Conservation (phyloP, 495 filamentous ascomycete genomes). For the Monascus purpureus region DNA sequence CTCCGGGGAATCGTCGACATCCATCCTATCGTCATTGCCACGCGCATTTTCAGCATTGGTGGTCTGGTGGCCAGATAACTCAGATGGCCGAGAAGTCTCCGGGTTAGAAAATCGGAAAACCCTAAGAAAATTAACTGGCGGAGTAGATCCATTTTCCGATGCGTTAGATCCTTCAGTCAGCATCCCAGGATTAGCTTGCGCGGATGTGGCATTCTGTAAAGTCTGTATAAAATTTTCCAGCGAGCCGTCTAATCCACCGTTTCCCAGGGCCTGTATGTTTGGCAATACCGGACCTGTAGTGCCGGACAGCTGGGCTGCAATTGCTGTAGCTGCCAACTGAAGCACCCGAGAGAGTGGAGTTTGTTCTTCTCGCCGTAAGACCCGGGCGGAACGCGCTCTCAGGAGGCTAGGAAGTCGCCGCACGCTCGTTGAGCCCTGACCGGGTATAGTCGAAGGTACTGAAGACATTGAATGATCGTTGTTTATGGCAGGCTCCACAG, state of each 20-base stretch:
- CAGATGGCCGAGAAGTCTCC: constrained; percentile 13
- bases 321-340: constrained; percentile 44
- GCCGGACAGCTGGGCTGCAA: constrained; percentile 47
- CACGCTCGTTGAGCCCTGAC: constrained; percentile 12
- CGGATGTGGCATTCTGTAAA: constrained; percentile 37
- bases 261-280: constrained; percentile 44
- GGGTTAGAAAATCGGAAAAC: constrained; percentile 48
- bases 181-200: constrained; percentile 24
- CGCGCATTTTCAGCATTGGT: constrained; percentile 7
- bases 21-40: constrained; percentile 15
- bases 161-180: constrained; percentile 16
- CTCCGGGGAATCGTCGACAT: constrained; percentile 31
- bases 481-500: constrained; percentile 20
- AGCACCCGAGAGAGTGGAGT: constrained; percentile 43
- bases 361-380: constrained; percentile 40
- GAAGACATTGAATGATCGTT: constrained; percentile 11
- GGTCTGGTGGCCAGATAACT: constrained; percentile 8
- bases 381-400: constrained; percentile 33
- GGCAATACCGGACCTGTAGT: constrained; percentile 37
- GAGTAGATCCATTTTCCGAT: constrained; percentile 18
- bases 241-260: constrained; percentile 41
- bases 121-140: constrained; percentile 44
- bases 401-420: constrained; percentile 30
- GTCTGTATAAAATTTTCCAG: constrained; percentile 44
- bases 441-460: constrained; percentile 11